phyloP scores from a whole-genome alignment of 805 yeast genomes.

The Zygoascus bituminiphila region DNA sequence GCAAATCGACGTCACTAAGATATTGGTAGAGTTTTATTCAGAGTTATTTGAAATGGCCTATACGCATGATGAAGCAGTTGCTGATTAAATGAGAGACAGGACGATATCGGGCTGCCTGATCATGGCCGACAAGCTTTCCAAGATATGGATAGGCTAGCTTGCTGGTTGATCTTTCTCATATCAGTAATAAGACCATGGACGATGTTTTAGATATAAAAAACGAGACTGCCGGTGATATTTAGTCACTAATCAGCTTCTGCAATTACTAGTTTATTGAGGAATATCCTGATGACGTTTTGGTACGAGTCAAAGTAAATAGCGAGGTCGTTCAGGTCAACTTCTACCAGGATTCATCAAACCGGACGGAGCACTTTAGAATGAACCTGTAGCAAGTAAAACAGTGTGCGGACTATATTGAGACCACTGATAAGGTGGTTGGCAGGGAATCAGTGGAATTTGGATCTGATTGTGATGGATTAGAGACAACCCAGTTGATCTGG shows the following conservation, averaged over 20 bases:
- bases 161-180: conserved; percentile 46
- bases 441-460: conserved; percentile 48
- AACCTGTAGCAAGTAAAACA: conserved; percentile 36
- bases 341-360: conserved; percentile 31
- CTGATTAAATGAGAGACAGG: conserved; percentile 30
- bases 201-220: conserved; percentile 35
- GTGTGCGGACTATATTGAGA: conserved; percentile 39
- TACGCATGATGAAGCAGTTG: conserved; percentile 36
- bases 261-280: conserved; percentile 37
- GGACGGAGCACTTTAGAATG: conserved; percentile 8
- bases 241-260: conserved; percentile 41
- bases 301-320: conserved; percentile 32
- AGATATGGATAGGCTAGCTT: conserved; percentile 46
- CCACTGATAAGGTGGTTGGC: conserved; percentile 38
- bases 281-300: conserved; percentile 42
- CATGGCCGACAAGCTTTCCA: conserved; percentile 35
- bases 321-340: conserved; percentile 45
- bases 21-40: conserved; percentile 37
- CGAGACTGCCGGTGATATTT: conserved; percentile 41
- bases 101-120: conserved; percentile 37
- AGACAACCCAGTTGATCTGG: conserved; percentile 41
- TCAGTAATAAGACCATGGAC: conserved; percentile 40
- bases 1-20: conserved; percentile 43
- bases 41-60: conserved; percentile 34
- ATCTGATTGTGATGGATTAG: conserved; percentile 49